Percentiles rank a stretch among this genome's conserved stretches.
Evolutionary conservation across 2,329 filamentous ascomycete genomes (phyloP).

Genomic region (Botrytis deweyae): DNA sequence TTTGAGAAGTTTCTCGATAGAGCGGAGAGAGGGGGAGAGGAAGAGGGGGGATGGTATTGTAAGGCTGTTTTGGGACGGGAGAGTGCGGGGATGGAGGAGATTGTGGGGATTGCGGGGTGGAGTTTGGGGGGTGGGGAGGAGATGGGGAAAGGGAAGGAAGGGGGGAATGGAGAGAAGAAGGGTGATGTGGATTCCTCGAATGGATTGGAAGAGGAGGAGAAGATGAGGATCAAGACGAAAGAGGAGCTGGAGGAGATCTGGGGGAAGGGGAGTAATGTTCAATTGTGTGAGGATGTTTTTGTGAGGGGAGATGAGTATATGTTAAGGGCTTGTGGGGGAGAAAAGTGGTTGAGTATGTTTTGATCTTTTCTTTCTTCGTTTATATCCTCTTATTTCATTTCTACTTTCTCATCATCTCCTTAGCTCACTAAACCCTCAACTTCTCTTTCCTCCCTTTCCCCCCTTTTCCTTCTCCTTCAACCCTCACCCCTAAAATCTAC

Average conservation of each 20-base stretch:
- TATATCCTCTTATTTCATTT: background rate
- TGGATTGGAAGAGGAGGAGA: background rate
- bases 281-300: conserved; percentile 34
- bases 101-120: conserved; percentile 32
- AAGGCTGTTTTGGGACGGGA: conserved; percentile 24
- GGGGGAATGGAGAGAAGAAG: background rate
- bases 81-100: conserved; percentile 16
- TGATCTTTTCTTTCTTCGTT: background rate
- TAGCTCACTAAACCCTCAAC: background rate
- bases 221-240: background rate
- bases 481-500: too few species aligned
- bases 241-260: conserved; percentile 21
- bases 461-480: background rate
- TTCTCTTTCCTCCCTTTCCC: background rate
- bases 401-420: background rate
- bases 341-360: conserved; percentile 33
- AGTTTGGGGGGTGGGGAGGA: conserved; percentile 13
- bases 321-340: conserved; percentile 23
- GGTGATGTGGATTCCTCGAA: conserved; percentile 7
- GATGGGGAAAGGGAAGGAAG: background rate
- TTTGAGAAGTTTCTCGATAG: background rate
- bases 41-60: conserved; percentile 19
- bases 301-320: conserved; percentile 31
- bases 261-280: conserved; percentile 30
- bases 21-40: background rate